Base-by-base conservation (phyloP, 139 green algal species). In the Penium margaritaceum region DNA sequence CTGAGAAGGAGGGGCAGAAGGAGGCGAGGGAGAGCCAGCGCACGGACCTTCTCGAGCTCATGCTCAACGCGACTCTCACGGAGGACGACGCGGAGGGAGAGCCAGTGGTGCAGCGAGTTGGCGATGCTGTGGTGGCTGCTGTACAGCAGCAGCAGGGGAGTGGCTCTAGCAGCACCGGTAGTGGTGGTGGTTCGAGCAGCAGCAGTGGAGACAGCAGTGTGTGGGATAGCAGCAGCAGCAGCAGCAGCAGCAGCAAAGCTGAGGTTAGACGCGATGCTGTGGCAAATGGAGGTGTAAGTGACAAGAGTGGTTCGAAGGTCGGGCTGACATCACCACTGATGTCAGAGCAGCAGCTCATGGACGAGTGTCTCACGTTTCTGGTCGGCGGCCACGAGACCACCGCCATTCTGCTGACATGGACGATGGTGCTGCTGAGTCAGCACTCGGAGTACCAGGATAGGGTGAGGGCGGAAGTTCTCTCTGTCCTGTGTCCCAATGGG, bases 321-420 rank as follows among this genome's bases (percentile, higher is more conserved):
- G n/a, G n/a, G n/a, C n/a, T n/a, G n/a, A n/a, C n/a, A n/a, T n/a
- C 27, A 35, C 55, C 55, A n/a, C 14, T 27, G 5, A 63, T 73
- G 65, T 55, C 65, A 19, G 68, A 76, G 4, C 53, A 72, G 61
- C 30, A 79, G 61, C 61, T 79, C 38, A 63, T 79, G 61, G 72
- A 79, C 55, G 46, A 79, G 61, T 72, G 61, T 5, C 12, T 65
- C 61, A 79, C 72, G 15, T 79, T 79, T 34, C 37, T 79, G 5
- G 17, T 79, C 0, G 72, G 39, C 4, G 90, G 92, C 4, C 92
- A 97, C 76, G 94, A 99, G 85, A 99, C 94, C 2, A 97, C 94
- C 12, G 93, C 92, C 1, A 91, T 92, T 1, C 90, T 86, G 72
- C 73, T 88, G 33, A 86, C 81, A 29, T 88, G 81, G 81, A 94